Percentiles rank a stretch among this genome's conserved stretches.
These are phyloP conservation scores for Paracoccidioides lutzii DNA, from an alignment of 2,329 filamentous ascomycete genomes.

Conservation along the genomic window DNA sequence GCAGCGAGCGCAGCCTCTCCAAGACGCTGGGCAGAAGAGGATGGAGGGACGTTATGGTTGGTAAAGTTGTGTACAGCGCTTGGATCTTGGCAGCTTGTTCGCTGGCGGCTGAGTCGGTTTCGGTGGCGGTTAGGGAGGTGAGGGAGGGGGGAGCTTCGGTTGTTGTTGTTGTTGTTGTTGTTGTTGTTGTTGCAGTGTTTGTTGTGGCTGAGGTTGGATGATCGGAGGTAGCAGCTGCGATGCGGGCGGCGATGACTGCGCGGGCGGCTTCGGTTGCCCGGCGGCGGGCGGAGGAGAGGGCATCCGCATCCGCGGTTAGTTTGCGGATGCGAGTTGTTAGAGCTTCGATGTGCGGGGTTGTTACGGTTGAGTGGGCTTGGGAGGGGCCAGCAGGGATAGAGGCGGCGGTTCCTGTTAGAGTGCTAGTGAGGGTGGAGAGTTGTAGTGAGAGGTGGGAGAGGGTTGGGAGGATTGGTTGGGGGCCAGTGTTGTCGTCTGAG, in stretches of 20 bases:
- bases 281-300: conserved; percentile 30
- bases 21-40: conserved; percentile 76
- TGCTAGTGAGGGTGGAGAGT: conserved; percentile 54
- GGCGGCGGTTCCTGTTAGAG: conserved; percentile 27
- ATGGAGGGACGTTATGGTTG: conserved; percentile 74
- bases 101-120: conserved; percentile 34
- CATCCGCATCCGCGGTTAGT: conserved; percentile 33
- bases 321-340: conserved; percentile 32
- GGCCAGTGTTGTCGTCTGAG: conserved; percentile 28
- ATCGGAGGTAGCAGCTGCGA: conserved; percentile 22
- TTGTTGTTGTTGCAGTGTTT: conserved; percentile 17
- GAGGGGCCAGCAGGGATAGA: conserved; percentile 16
- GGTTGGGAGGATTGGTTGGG: conserved; percentile 63
- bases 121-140: conserved; percentile 30
- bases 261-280: conserved; percentile 31
- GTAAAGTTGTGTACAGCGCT: conserved; percentile 74
- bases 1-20: conserved; percentile 70
- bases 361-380: conserved; percentile 17
- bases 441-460: conserved; percentile 71
- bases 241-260: conserved; percentile 28
- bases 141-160: conserved; percentile 19
- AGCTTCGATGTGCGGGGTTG: conserved; percentile 32
- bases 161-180: conserved; percentile 23
- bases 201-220: conserved; percentile 23
- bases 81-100: conserved; percentile 82